Percentiles rank a stretch among this genome's conserved stretches.
These are phyloP conservation scores for Salvia hispanica DNA, from an alignment of 257 asterid genomes.

Conservation along the genomic window DNA sequence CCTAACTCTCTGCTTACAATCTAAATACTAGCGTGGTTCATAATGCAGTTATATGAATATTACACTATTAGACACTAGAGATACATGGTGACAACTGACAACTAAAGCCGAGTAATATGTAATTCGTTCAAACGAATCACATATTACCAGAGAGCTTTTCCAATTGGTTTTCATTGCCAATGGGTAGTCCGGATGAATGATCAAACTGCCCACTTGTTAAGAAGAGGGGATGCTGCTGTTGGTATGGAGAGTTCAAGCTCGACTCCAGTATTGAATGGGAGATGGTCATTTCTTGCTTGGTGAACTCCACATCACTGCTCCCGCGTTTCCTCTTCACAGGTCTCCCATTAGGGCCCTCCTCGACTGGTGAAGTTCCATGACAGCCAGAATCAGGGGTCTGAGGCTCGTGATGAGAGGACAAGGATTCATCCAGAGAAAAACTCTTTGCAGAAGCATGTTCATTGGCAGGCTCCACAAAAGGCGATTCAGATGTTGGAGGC, in stretches of 20 bases:
- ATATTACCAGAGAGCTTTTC: constrained; percentile 42
- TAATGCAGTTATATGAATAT: constrained; percentile 20
- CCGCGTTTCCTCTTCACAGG: constrained; percentile 55
- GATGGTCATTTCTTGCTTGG: constrained; percentile 49
- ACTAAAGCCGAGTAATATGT: constrained; percentile 25
- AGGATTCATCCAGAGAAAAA: constrained; percentile 69
- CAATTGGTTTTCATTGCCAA: constrained; percentile 35
- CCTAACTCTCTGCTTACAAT: constrained; percentile 31
- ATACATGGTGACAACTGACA: constrained; percentile 24
- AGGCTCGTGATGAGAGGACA: constrained; percentile 80
- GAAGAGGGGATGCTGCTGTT: constrained; percentile 53
- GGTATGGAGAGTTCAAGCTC: constrained; percentile 49
- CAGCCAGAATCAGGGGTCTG: constrained; percentile 81
- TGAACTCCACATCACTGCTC: constrained; percentile 39
- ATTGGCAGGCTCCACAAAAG: constrained; percentile 47
- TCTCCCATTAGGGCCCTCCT: constrained; percentile 56
- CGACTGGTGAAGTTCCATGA: constrained; percentile 44
- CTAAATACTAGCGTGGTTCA: constrained; percentile 26
- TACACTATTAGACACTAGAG: constrained; percentile 33
- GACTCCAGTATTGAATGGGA: constrained; percentile 60
- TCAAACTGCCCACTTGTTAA: constrained; percentile 47
- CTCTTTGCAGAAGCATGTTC: constrained; percentile 55
- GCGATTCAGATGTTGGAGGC: constrained; percentile 75
- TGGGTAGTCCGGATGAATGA: constrained; percentile 36
- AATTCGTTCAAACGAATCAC: constrained; percentile 26